Percentiles rank a stretch among this genome's conserved stretches.
These are phyloP conservation scores for Penicillium sclerotigenum DNA, from an alignment of 2,329 filamentous ascomycete species.

Conservation along the genomic window DNA sequence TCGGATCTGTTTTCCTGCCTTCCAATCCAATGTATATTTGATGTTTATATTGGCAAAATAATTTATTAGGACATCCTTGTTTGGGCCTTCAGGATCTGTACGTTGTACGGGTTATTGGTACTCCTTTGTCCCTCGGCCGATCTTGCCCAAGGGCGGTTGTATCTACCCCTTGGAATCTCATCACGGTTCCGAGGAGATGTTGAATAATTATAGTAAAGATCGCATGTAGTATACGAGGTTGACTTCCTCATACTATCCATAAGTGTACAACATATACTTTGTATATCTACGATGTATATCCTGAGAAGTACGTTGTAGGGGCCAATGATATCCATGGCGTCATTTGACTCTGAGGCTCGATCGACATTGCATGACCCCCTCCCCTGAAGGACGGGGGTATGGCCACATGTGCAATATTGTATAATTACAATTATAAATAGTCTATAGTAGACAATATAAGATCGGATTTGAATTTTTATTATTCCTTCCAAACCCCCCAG, in stretches of 20 bases:
- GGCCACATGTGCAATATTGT: slow-evolving; percentile 2
- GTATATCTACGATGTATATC: neutral
- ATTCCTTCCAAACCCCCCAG: neutral
- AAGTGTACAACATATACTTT: neutral
- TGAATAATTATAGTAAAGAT: neutral
- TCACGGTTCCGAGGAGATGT: neutral
- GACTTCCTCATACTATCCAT: neutral
- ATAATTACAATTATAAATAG: neutral
- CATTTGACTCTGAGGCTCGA: slow-evolving; percentile 29
- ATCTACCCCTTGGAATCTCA: neutral
- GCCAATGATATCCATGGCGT: slow-evolving; percentile 19
- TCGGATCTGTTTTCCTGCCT: slow-evolving; percentile 1
- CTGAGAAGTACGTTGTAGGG: slow-evolving; percentile 3
- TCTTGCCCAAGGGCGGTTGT: slow-evolving; percentile 2
- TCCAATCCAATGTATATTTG: too few species aligned
- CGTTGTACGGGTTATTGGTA: neutral
- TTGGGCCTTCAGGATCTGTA: neutral
- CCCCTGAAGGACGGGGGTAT: slow-evolving; percentile 19
- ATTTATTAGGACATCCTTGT: neutral
- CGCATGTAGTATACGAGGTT: neutral
- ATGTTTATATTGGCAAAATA: neutral
- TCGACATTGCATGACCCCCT: slow-evolving; percentile 32
- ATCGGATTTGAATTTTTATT: neutral
- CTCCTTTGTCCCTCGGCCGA: slow-evolving; percentile 1
- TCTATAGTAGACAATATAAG: neutral